A percentile compares a stretch with the other conserved stretches of the same genome.
These are phyloP conservation scores for Metschnikowia similis DNA, from an alignment of 805 yeast species.

Conservation along the genomic window DNA sequence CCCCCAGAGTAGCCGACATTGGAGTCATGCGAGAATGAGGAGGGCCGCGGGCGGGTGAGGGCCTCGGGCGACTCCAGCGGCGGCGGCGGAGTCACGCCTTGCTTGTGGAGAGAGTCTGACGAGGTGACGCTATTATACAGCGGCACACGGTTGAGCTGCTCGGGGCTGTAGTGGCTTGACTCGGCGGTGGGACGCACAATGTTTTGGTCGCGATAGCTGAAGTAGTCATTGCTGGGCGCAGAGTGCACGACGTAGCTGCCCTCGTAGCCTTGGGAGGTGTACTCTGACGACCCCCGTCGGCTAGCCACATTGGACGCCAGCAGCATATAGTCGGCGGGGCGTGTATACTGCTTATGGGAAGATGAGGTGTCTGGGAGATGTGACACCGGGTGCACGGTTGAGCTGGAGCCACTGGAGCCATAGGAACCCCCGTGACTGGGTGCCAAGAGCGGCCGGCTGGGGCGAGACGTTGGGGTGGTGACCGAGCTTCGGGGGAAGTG, in stretches of 20 bases:
- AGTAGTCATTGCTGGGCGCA: slow-evolving; percentile 6
- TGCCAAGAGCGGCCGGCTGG: not conserved
- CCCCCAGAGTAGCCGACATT: not conserved
- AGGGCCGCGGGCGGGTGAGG: slow-evolving; percentile 11
- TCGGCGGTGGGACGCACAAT: slow-evolving; percentile 1
- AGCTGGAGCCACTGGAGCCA: not conserved
- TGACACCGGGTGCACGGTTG: not conserved
- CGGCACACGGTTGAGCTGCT: slow-evolving; percentile 4
- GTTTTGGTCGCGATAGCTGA: slow-evolving; percentile 8
- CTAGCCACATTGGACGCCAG: not conserved
- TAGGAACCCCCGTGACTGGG: not conserved
- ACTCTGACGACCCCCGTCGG: not conserved
- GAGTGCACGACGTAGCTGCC: not conserved
- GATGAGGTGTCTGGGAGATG: not conserved
- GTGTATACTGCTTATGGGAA: not conserved
- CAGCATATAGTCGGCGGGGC: not conserved
- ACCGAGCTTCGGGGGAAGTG: not conserved
- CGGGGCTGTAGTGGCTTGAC: slow-evolving; percentile 3
- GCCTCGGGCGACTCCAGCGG: slow-evolving; percentile 6
- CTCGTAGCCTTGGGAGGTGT: not conserved
- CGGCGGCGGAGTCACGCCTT: slow-evolving; percentile 3
- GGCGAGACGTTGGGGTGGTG: not conserved
- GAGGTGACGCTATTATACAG: slow-evolving; percentile 8
- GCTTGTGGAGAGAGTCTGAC: not conserved
- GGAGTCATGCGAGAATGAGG: slow-evolving; percentile 10